phyloP scores from a whole-genome alignment of 179 eudicot species.

The Silene vulgaris region DNA sequence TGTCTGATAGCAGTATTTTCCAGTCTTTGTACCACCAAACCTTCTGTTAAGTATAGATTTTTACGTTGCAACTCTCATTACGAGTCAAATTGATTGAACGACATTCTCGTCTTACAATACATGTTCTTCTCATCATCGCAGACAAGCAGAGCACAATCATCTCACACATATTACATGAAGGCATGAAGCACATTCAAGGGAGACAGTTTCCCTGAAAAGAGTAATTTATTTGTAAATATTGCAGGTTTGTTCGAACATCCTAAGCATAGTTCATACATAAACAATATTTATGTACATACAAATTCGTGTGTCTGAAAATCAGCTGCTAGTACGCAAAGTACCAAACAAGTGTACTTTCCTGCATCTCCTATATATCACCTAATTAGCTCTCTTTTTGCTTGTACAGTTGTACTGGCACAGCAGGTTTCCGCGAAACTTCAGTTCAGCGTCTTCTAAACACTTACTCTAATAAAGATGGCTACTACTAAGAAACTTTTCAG shows the following conservation, averaged over 20 bases:
- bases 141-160: slow-evolving; percentile 4
- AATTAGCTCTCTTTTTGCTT: not conserved
- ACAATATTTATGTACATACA: slow-evolving; percentile 1
- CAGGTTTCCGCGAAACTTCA: not conserved
- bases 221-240: not conserved
- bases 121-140: not conserved
- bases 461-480: slow-evolving; percentile 7
- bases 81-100: not conserved
- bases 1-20: not conserved
- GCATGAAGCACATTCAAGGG: slow-evolving; percentile 20
- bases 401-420: not conserved
- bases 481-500: slow-evolving; percentile 21
- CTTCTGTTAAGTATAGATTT: not conserved
- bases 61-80: not conserved
- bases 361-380: slow-evolving; percentile 15
- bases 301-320: slow-evolving; percentile 21
- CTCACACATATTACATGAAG: slow-evolving; percentile 24
- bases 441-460: not conserved
- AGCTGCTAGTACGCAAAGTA: slow-evolving; percentile 21
- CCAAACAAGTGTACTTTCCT: slow-evolving; percentile 27
- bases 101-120: slow-evolving; percentile 1
- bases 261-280: slow-evolving; percentile 10
- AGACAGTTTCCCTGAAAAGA: slow-evolving; percentile 13
- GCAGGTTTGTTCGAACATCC: slow-evolving; percentile 11
- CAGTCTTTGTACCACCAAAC: not conserved